Evolutionary conservation across 176 grass and related monocot genomes (phyloP), one percentile per base, ranked within the genome.

Genomic region (Oryza rufipogon): DNA sequence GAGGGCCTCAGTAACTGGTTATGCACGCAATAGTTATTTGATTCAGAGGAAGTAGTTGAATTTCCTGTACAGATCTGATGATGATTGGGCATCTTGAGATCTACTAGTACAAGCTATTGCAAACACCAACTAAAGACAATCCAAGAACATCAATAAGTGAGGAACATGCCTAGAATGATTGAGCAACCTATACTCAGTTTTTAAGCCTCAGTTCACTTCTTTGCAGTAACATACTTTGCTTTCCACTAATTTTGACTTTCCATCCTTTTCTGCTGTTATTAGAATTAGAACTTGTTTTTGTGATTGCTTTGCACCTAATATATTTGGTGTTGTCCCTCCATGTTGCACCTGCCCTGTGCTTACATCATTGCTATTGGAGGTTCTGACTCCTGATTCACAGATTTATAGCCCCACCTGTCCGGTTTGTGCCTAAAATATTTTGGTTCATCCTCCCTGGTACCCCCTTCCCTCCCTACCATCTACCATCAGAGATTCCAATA

Each of bases 291-390:
- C 16, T 91, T 85, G 9, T 85, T 54, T 41, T 69, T 46, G 52
- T 44, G 17, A 80, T 61, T 68, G 10, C 73, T 80, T 89, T 85
- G 66, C 64, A 44, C 28, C 42, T 85, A 77, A 51, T 76, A 70
- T 81, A 69, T 64, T 68, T 86, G 66, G 33, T 28, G 30, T 81
- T 33, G 15, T 73, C 36, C 72, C 22, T 77, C 12, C 44, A 52
- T 76, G 66, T 83, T 32, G 52, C 58, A 17, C 58, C 70, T 61
- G 16, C 56, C 72, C 12, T 20, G 13, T 48, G 66, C 78, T 77
- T 81, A n/a, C 78, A 89, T 86, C 78, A 86, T 86, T 63, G 54
- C 78, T 71, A 19, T 39, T 45, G 56, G 67, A 64, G 51, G 68
- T 85, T 81, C 78, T 71, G 75, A 80, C 36, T 51, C 71, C 72